Base-by-base conservation (phyloP, 441 rosid species). In the Kokia cookei region DNA sequence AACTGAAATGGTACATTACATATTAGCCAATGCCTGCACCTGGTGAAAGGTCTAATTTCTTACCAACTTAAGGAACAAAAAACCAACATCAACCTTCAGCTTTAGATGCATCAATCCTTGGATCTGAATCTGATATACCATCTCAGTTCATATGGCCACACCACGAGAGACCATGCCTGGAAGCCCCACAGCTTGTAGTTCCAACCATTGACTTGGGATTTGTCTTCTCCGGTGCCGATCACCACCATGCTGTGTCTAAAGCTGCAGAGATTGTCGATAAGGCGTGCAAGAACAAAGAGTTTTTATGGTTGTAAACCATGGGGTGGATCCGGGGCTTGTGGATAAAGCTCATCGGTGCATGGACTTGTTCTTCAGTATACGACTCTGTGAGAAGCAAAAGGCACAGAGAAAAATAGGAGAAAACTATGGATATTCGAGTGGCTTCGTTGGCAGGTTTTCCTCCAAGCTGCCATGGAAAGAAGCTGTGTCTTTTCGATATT, bases 391-490 rank as follows among this genome's bases (percentile, higher is more conserved):
- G 81, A 89, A 87, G 76, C 81, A 82, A 61, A 89, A 74, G 71
- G 91, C 86, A 11, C 81, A 87, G 62, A 77, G 93, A 60, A 80
- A 74, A 35, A 4, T 77, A 29, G 93, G 93, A 0, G 86, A 87
- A 15, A 64, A 64, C 65, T 81, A 81, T 4, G 91, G 93, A 35
- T 89, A 89, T 13, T 84, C 89, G n/a, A 86, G 87, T 71, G 86
- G 90, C 72, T 88, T 85, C 60, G 81, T 84, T 3, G 87, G 89
- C 11, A 82, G 92, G 77, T 88, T 82, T 75, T 73, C 84, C 26
- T 81, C 85, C 12, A 88, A 85, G 74, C 84, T 88, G 60, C 92
- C 92, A 0, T 88, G 90, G 92, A 88, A 88, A 64, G 92, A 88
- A 75, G 86, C 92, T 3, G 71, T 89, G 24, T 82, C 93, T 32